phyloP scores from a whole-genome alignment of 169 alveolate genomes.

The Cryptosporidium bovis region DNA sequence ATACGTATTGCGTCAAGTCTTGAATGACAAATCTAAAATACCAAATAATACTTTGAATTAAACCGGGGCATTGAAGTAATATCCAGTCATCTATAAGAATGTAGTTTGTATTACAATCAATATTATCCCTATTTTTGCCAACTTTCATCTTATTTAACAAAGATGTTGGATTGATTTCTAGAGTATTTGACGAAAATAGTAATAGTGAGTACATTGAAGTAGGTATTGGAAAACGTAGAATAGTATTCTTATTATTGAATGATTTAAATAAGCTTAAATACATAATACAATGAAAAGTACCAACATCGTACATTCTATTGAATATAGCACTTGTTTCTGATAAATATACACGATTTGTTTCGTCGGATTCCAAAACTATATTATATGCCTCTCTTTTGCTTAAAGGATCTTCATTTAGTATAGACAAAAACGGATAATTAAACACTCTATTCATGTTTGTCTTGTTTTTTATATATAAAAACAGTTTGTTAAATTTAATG shows the following conservation, averaged over 20 bases:
- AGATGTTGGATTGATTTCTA: constrained; percentile 37
- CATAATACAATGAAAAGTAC: constrained; percentile 54
- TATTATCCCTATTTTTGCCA: background rate
- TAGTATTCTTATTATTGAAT: constrained; percentile 21
- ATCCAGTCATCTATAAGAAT: constrained; percentile 55
- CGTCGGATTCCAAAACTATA: constrained; percentile 20
- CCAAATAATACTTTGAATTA: constrained; percentile 61
- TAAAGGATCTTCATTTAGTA: constrained; percentile 10
- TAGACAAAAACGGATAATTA: constrained; percentile 9
- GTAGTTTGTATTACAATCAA: background rate
- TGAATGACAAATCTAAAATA: constrained; percentile 49
- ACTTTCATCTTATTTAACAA: constrained; percentile 29
- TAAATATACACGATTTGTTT: constrained; percentile 15
- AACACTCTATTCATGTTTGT: background rate
- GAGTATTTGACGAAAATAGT: constrained; percentile 38
- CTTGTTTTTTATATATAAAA: constrained; percentile 26
- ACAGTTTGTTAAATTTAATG: constrained; percentile 34
- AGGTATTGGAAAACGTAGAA: constrained; percentile 50
- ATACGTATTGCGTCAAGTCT: constrained; percentile 31
- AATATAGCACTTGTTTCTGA: constrained; percentile 47
- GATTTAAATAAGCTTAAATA: constrained; percentile 51
- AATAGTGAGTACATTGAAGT: constrained; percentile 42
- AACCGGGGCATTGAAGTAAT: constrained; percentile 56
- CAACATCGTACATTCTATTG: constrained; percentile 60
- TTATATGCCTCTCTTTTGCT: constrained; percentile 30